Base-by-base conservation (phyloP, 1,139 yeast genomes). In the Kodamaea ohmeri region DNA sequence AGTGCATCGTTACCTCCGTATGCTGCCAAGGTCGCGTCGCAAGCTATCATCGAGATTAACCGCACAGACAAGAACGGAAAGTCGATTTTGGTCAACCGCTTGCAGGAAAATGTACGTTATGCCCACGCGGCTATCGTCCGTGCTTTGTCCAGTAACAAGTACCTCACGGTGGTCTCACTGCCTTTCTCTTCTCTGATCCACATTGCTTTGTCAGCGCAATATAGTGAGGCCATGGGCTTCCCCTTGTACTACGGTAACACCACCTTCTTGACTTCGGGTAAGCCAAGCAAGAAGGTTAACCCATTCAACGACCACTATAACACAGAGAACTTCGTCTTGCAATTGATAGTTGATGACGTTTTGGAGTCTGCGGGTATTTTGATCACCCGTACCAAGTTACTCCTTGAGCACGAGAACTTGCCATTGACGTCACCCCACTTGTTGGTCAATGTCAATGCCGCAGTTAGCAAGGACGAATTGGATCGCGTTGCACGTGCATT, bases 1-100 rank as follows among this genome's bases (percentile, higher is more conserved):
- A 84, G 95, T 56, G 99, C 99, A 7, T 79, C 97, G 2, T 76
- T 92, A 58, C 97, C 98, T 11, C 95, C 97, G 13, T 90, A 85
- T 60, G 76, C 89, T 35, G 96, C 96, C 1, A 76, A 73, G 42
- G 82, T 81, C n/a, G 78, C 83, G 0, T 74, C 86, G 2, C 75
- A 74, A 38, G 81, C 82, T 2, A 67, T 89, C 35, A 59, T 67
- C 31, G 61, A 64, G 45, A 65, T 71, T 26, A 38, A 52, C 9
- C 47, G 42, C 8, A 51, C 52, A 16, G 63, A 80, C 35, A 35
- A 56, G 1, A 42, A 56, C 9, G 74, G 74, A 4, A 48, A 58
- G 14, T 68, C 75, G 2, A 43, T 43, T 12, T 42, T 69, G 34
- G 51, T 68, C 21, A 34, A 44, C 4, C 41, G 52, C 14, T 61